Evolutionary conservation across 163 green algal genomes (phyloP), one percentile per base, ranked within the genome.

Genomic region (Prototheca wickerhamii): DNA sequence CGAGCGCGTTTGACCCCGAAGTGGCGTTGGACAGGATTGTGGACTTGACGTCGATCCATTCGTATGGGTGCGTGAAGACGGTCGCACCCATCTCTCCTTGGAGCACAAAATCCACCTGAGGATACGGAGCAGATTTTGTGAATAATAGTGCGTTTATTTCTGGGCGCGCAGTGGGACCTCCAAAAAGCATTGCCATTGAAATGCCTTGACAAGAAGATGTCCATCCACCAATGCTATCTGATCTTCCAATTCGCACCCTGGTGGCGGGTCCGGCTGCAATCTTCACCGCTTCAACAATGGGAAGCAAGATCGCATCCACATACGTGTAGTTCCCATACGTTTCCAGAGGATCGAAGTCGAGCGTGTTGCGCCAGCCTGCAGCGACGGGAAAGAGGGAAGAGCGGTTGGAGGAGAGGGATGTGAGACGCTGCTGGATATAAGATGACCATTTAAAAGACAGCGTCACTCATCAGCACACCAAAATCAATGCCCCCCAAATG

Each of bases 81-180:
- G 60, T 65, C 7, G 60, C 60, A 4, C 60, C 60, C 60, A 65
- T 65, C 60, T 65, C 60, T 3, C 60, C 60, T 30, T 65, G 60
- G 4, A 65, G 30, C 42, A 58, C 42, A 30, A 65, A 58, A 18
- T 65, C 60, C 4, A 65, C 44, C 46, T 54, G 46, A n/a, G n/a
- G n/a, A n/a, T n/a, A n/a, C n/a, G n/a, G n/a, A n/a, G n/a, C n/a
- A n/a, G 40, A 49, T 49, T 23, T 30, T 25, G 23, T 30, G 46
- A 28, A 5, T 12, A 54, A 18, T 54, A 30, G 1, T 54, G 12
- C 46, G 40, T 49, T 10, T 15, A 49, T 49, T 49, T 49, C 40
- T 49, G 15, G 40, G 40, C n/a, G n/a, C n/a, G n/a, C n/a, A n/a
- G n/a, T n/a, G n/a, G n/a, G n/a, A n/a, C n/a, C n/a, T n/a, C n/a